phyloP scores from a whole-genome alignment of 345 rosid species.

The Salix udensis region DNA sequence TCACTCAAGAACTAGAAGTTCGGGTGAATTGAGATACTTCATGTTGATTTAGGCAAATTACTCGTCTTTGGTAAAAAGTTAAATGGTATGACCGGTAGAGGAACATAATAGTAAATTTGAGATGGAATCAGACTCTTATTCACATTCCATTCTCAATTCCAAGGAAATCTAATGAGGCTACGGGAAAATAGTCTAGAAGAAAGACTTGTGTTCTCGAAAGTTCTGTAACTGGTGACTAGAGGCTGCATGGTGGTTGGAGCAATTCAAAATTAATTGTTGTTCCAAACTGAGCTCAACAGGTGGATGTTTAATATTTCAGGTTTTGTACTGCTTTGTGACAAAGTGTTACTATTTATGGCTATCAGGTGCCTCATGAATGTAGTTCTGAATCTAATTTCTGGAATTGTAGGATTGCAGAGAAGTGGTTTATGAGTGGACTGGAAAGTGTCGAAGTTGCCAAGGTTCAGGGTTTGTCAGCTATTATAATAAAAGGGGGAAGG shows the following conservation, averaged over 20 bases:
- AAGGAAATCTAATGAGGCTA: neutral
- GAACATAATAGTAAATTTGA: no score
- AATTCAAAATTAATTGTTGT: neutral
- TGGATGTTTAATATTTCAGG: neutral
- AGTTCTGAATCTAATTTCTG: constrained; percentile 13
- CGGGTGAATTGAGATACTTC: no score
- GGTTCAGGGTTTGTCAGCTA: constrained; percentile 84
- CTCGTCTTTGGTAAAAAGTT: no score
- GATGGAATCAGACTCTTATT: no score
- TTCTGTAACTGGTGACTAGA: neutral
- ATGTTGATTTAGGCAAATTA: no score
- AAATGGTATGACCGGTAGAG: no score
- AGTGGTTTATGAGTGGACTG: constrained; percentile 98
- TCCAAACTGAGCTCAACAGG: neutral
- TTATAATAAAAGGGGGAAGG: constrained; percentile 77
- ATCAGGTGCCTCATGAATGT: neutral
- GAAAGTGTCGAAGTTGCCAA: constrained; percentile 86
- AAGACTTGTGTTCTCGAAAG: neutral
- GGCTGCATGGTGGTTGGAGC: neutral
- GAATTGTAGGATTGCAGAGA: constrained; percentile 67
- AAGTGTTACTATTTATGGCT: neutral
- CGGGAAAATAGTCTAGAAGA: neutral
- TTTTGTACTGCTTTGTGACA: neutral
- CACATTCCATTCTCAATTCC: no score
- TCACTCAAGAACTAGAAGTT: no score